Percentiles rank a stretch among this genome's conserved stretches.
Conservation (phyloP, 352 stramenopile species). For the Saprolegnia diclina region DNA sequence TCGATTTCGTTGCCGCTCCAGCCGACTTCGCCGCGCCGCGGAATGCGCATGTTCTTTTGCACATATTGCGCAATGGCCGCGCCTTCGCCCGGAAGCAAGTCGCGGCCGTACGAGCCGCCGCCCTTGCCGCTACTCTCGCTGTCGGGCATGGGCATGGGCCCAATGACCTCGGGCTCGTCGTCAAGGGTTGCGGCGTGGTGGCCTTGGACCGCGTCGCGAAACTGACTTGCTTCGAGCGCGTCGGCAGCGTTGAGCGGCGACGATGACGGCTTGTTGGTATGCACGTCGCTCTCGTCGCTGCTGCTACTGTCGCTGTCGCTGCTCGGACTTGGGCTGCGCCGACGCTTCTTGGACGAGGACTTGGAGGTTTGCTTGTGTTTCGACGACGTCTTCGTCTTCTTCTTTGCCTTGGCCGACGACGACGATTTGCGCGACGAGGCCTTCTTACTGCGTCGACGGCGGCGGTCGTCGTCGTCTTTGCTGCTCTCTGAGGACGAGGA, state of each 20-base stretch:
- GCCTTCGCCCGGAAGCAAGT: constrained; percentile 90
- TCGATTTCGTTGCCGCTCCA: constrained; percentile 96
- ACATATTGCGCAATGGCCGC: constrained; percentile 96
- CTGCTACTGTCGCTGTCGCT: constrained; percentile 27
- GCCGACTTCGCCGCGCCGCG: constrained; percentile 96
- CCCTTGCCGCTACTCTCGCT: constrained; percentile 39
- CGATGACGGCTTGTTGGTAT: constrained; percentile 22
- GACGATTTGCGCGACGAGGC: neutral
- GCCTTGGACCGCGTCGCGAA: constrained; percentile 85
- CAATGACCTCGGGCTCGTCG: constrained; percentile 84
- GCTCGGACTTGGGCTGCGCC: constrained; percentile 34
- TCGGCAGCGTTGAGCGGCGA: constrained; percentile 16
- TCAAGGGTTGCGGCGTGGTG: constrained; percentile 31
- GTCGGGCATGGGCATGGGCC: constrained; percentile 59
- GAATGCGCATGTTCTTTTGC: constrained; percentile 98
- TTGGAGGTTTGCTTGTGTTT: constrained; percentile 34
- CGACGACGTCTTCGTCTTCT: constrained; percentile 13
- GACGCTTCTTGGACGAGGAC: constrained; percentile 39
- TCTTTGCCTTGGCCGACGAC: neutral
- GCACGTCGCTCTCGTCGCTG: constrained; percentile 11
- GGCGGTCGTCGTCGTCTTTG: neutral
- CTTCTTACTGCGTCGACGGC: constrained; percentile 12
- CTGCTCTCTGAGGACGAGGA: constrained; percentile 32
- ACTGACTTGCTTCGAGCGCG: constrained; percentile 68
- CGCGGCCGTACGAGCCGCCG: constrained; percentile 86